These are phyloP conservation scores for Cucurbita moschata DNA, from an alignment of 306 rosid species.

Conservation along the genomic window DNA sequence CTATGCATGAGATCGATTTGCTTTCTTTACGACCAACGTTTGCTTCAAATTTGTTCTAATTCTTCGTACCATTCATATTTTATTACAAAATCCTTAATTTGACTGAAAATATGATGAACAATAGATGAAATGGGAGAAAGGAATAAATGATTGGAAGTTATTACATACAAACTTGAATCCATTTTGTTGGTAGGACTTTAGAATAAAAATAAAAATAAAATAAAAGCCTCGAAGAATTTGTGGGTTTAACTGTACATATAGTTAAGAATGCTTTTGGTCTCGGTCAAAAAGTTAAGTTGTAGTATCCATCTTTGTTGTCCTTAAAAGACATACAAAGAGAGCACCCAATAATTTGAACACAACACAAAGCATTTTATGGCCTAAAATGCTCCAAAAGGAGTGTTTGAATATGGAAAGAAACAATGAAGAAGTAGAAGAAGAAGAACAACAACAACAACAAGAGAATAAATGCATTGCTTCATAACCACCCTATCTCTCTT, in stretches of 20 bases:
- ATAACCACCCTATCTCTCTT: conserved; percentile 31
- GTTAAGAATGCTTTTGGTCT: conserved; percentile 2
- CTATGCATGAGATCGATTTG: not conserved
- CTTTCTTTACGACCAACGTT: not conserved
- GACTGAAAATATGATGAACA: not conserved
- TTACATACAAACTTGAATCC: not conserved
- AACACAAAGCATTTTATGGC: conserved; percentile 40
- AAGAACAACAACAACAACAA: not conserved
- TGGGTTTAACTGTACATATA: not conserved
- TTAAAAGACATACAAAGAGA: conserved; percentile 84
- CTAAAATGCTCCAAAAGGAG: conserved; percentile 57
- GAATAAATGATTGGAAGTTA: not conserved
- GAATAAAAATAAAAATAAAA: not conserved
- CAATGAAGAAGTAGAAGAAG: conserved; percentile 1
- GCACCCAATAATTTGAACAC: conserved; percentile 59
- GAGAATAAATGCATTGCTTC: conserved; percentile 47
- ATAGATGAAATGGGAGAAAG: not conserved
- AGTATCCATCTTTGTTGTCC: conserved; percentile 73
- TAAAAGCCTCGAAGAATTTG: not conserved
- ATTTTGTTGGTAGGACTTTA: not conserved
- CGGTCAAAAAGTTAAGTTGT: conserved; percentile 69
- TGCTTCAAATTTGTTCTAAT: no score
- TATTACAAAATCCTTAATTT: no score
- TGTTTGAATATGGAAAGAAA: conserved; percentile 50
- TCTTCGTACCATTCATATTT: no score